Conservation (phyloP, 2,329 filamentous ascomycete genomes). For the Fusarium pseudonygamai region DNA sequence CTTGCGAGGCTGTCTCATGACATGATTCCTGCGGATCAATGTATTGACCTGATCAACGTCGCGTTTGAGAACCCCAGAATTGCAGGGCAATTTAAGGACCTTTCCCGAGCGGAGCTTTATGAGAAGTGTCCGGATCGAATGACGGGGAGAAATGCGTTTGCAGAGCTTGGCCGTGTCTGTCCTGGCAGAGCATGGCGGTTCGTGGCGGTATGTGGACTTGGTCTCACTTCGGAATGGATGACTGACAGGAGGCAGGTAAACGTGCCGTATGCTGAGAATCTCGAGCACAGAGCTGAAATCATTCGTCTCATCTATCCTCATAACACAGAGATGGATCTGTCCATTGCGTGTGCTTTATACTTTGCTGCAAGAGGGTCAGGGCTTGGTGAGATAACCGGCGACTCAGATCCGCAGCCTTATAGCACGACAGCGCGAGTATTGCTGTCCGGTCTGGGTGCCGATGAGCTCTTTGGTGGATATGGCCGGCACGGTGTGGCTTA, state of each 20-base stretch:
- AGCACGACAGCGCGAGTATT: constrained; percentile 81
- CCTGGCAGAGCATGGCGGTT: constrained; percentile 82
- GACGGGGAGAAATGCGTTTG: constrained; percentile 82
- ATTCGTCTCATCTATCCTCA: constrained; percentile 87
- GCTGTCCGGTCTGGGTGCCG: constrained; percentile 91
- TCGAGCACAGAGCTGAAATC: constrained; percentile 73
- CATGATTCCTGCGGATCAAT: constrained; percentile 71
- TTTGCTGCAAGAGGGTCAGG: constrained; percentile 86
- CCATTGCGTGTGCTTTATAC: constrained; percentile 92
- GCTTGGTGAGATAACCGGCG: constrained; percentile 47
- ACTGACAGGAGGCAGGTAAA: constrained; percentile 65
- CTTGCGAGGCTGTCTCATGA: constrained; percentile 84
- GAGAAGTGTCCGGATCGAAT: constrained; percentile 90
- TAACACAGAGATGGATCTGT: constrained; percentile 98
- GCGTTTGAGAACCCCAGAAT: constrained; percentile 94
- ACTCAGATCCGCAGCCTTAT: constrained; percentile 56
- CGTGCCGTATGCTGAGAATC: constrained; percentile 79
- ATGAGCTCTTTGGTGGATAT: constrained; percentile 96
- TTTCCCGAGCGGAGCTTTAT: constrained; percentile 60
- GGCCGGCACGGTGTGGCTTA: constrained; percentile 84
- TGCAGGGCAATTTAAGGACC: constrained; percentile 61
- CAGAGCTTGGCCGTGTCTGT: constrained; percentile 77
- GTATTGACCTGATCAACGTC: constrained; percentile 91
- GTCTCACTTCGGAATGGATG: background rate
- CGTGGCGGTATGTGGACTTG: constrained; percentile 64